Evolutionary conservation across 768 basidiomycete genomes (phyloP).

Genomic region (Naganishia vishniacii): DNA sequence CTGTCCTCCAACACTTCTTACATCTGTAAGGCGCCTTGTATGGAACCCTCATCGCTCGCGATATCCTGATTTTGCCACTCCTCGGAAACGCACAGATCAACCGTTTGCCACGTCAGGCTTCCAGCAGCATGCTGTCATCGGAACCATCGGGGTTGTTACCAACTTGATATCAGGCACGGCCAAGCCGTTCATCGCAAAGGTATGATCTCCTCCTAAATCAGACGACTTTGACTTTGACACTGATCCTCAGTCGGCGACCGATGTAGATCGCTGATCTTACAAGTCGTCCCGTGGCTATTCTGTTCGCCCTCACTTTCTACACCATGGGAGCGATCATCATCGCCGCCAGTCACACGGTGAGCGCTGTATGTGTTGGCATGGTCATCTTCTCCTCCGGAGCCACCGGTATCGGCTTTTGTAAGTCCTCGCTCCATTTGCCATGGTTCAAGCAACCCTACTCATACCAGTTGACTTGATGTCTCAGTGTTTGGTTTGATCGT

Average conservation of each 20-base stretch:
- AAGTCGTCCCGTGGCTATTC: slow-evolving; percentile 37
- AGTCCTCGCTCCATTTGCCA: too few relatives aligned
- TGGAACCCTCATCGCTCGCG: too few relatives aligned
- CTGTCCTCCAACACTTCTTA: slow-evolving; percentile 28
- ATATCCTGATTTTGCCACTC: neutral
- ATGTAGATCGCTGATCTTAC: slow-evolving; percentile 37
- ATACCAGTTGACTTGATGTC: neutral
- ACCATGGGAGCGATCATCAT: slow-evolving; percentile 45
- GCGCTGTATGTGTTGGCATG: slow-evolving; percentile 37
- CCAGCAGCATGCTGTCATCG: slow-evolving; percentile 41
- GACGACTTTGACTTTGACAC: neutral
- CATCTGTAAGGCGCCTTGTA: slow-evolving; percentile 17
- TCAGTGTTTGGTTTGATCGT: slow-evolving; percentile 40
- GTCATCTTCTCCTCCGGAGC: slow-evolving; percentile 41
- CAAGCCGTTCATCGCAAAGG: slow-evolving; percentile 41
- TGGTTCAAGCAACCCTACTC: neutral
- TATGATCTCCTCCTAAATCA: slow-evolving; percentile 3
- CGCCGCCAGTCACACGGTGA: slow-evolving; percentile 35
- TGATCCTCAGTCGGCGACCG: neutral
- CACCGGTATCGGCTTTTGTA: slow-evolving; percentile 39
- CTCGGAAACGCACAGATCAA: neutral
- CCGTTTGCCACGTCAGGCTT: slow-evolving; percentile 43
- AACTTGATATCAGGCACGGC: slow-evolving; percentile 37
- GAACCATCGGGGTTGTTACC: slow-evolving; percentile 41
- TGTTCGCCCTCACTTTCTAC: slow-evolving; percentile 37